Percentiles rank a stretch among this genome's conserved stretches.
Conservation (phyloP, 306 rosid genomes). For the Fragaria ananassa region DNA sequence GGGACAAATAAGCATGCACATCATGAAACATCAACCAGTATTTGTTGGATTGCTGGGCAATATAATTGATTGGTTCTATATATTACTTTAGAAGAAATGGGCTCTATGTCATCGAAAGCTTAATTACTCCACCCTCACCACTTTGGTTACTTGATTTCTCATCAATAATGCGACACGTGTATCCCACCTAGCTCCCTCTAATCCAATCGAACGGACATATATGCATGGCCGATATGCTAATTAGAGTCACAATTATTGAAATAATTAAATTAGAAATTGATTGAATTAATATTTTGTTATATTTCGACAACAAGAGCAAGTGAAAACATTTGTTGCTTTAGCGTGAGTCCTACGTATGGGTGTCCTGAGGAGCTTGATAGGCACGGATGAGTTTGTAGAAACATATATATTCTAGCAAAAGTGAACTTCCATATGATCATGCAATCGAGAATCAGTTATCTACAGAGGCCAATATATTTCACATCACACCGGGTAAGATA, state of each 20-base stretch:
- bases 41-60: not conserved
- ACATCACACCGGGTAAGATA: not conserved
- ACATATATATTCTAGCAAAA: too few species aligned
- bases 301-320: too few species aligned
- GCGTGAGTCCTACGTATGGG: too few species aligned
- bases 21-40: not conserved
- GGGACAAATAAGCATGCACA: not conserved
- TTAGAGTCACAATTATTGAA: not conserved
- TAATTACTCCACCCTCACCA: not conserved
- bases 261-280: not conserved
- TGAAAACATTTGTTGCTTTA: too few species aligned
- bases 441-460: not conserved
- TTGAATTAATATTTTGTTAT: too few species aligned
- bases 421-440: not conserved
- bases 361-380: not conserved
- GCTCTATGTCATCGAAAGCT: constrained; percentile 4
- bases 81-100: constrained; percentile 1
- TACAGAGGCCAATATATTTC: not conserved
- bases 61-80: not conserved
- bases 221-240: not conserved
- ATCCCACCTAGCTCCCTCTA: constrained; percentile 13
- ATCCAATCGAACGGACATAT: not conserved
- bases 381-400: not conserved
- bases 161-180: constrained; percentile 15
- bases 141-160: constrained; percentile 32